Conservation (phyloP, 306 rosid genomes). For the Argentina anserina region DNA sequence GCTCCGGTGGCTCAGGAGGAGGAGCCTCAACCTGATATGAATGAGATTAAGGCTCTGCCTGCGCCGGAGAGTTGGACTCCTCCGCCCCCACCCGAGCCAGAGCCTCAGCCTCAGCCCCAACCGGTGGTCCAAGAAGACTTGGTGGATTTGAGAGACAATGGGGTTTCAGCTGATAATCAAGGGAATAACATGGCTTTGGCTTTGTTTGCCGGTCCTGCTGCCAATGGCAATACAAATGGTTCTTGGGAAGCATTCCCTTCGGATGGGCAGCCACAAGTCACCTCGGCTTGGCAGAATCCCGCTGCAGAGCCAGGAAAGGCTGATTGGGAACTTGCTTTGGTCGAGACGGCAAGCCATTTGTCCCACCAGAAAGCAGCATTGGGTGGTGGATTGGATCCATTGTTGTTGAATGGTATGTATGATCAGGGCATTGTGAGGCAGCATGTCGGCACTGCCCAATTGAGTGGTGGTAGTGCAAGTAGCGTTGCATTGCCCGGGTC, state of each 20-base stretch:
- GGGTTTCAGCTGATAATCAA: slow-evolving; percentile 71
- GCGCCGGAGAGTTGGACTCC: slow-evolving; percentile 83
- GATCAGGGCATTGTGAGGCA: slow-evolving; percentile 96
- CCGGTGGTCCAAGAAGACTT: slow-evolving; percentile 51
- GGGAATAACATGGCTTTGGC: slow-evolving; percentile 84
- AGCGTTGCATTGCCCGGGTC: slow-evolving; percentile 89
- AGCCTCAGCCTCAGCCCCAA: slow-evolving; percentile 44
- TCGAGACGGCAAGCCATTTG: slow-evolving; percentile 85
- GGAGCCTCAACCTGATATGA: slow-evolving; percentile 75
- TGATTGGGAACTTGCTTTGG: slow-evolving; percentile 97
- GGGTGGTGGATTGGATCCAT: slow-evolving; percentile 91
- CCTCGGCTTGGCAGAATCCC: slow-evolving; percentile 96
- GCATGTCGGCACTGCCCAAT: slow-evolving; percentile 74
- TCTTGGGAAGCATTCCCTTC: slow-evolving; percentile 97
- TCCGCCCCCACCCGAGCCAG: slow-evolving; percentile 65
- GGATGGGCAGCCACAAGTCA: slow-evolving; percentile 75
- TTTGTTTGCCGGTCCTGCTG: slow-evolving; percentile 76
- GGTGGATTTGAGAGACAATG: slow-evolving; percentile 83
- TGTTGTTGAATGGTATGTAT: slow-evolving; percentile 88
- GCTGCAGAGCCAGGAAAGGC: slow-evolving; percentile 93
- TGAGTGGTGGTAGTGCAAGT: slow-evolving; percentile 93
- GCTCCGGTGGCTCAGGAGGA: slow-evolving; percentile 48
- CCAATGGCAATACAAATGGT: slow-evolving; percentile 57
- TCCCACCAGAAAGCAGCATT: slow-evolving; percentile 61
- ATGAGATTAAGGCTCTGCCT: slow-evolving; percentile 89